phyloP scores from a whole-genome alignment of 2,329 filamentous ascomycete species.

The Hymenoscyphus occultus region DNA sequence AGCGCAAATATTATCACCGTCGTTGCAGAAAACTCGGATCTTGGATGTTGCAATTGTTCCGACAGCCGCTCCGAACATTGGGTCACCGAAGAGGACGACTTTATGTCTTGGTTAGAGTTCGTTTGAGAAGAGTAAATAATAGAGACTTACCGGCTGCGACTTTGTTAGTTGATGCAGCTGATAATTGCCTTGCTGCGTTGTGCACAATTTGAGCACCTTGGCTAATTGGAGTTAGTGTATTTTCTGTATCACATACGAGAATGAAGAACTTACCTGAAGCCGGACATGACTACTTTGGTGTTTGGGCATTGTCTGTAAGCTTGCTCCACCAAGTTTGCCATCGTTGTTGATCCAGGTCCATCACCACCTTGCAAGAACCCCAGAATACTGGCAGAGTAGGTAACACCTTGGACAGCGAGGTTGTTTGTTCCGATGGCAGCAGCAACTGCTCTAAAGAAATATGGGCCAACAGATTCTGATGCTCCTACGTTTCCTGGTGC shows the following conservation, averaged over 20 bases:
- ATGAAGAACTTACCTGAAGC: conserved; percentile 14
- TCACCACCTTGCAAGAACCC: conserved; percentile 25
- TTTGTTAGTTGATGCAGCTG: conserved; percentile 19
- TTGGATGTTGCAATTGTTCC: conserved; percentile 17
- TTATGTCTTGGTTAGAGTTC: not conserved
- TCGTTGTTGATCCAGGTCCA: not conserved
- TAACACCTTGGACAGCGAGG: conserved; percentile 51
- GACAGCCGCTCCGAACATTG: conserved; percentile 24
- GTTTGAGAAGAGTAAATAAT: not conserved
- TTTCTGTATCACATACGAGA: not conserved
- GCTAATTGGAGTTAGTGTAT: conserved; percentile 7
- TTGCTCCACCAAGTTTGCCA: conserved; percentile 17
- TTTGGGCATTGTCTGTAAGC: conserved; percentile 25
- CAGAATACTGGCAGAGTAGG: conserved; percentile 45
- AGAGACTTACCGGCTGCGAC: conserved; percentile 23
- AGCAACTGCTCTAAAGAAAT: conserved; percentile 47
- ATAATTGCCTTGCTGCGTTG: conserved; percentile 27
- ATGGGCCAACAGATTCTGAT: conserved; percentile 43
- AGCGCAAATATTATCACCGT: conserved; percentile 28
- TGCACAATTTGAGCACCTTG: conserved; percentile 30
- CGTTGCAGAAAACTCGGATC: conserved; percentile 26
- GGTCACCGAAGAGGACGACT: conserved; percentile 33
- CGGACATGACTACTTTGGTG: conserved; percentile 28
- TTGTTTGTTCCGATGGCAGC: conserved; percentile 41
- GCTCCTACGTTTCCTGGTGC: conserved; percentile 51